phyloP scores from a whole-genome alignment of 371 early-diverging fungal genomes.

The Blakeslea trispora region DNA sequence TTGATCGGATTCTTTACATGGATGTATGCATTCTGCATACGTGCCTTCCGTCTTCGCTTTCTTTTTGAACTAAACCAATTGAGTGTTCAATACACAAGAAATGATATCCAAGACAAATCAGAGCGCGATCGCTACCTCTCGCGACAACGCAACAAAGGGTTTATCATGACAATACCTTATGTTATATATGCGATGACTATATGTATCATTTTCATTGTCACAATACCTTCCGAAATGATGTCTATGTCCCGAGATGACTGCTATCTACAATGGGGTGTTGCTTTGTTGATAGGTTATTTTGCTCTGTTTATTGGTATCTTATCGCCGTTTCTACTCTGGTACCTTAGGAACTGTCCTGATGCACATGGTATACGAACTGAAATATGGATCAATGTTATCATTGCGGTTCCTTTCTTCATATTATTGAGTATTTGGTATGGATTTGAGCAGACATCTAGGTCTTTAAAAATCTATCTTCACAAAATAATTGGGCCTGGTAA shows the following conservation, averaged over 20 bases:
- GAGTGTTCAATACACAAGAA: conserved; percentile 26
- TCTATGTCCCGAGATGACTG: conserved; percentile 12
- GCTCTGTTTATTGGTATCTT: conserved; percentile 28
- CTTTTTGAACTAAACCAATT: conserved; percentile 31
- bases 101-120: conserved; percentile 10
- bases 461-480: background rate
- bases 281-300: conserved; percentile 12
- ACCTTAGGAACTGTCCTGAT: conserved; percentile 27
- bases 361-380: conserved; percentile 45
- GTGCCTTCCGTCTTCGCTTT: conserved; percentile 34
- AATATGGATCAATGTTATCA: conserved; percentile 22
- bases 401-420: conserved; percentile 31
- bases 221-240: conserved; percentile 16
- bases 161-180: conserved; percentile 7
- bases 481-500: conserved; percentile 19
- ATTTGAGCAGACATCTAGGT: background rate
- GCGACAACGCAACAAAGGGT: conserved; percentile 3
- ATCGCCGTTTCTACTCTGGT: conserved; percentile 30
- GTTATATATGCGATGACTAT: conserved; percentile 17
- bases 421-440: conserved; percentile 30
- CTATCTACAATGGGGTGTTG: conserved; percentile 19
- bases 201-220: conserved; percentile 17
- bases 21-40: conserved; percentile 35
- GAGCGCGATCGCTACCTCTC: conserved; percentile 34
- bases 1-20: conserved; percentile 38